Evolutionary conservation across 352 stramenopile genomes (phyloP), one percentile per base, ranked within the genome.

Genomic region (Aphanomyces stellatus): DNA sequence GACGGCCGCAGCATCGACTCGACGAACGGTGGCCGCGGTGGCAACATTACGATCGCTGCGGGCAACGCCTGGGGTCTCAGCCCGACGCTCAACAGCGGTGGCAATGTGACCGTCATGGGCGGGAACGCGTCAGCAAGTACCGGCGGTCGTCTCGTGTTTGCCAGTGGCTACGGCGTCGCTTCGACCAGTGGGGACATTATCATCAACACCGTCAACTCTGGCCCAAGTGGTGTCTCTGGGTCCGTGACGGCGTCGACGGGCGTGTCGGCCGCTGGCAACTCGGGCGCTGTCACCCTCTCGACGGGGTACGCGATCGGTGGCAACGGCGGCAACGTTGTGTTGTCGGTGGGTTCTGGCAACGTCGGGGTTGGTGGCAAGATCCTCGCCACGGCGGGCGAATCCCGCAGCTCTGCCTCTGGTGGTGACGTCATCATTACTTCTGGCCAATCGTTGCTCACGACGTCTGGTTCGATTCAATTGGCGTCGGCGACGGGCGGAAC

Each of bases 21-120:
- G 13, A 81, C 85, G 48, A 73, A 88, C 62, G 82, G 82, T 24
- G 85, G 84, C 5, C 74, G 86, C 62, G 84, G 81, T 42, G 87
- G 87, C 59, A 78, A 85, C 48, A 67, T 95, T 3, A 72, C 75
- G n/a, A 27, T 95, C 24, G 76, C 78, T 35, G 84, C 81, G 65
- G 87, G 85, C 30, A 71, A 78, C 56, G 81, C 74, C n/a, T 75
- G 72, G 31, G 84, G 85, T 51, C 75, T 74, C 33, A 82, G 66
- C 51, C 33, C 57, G 15, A 51, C 60, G n/a, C 71, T 65, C 15
- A 80, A 88, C 56, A 71, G 69, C 31, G 83, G 75, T 62, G 83
- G 83, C 51, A 79, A 78, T 35, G 71, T 88, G 53, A 74, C 42
- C 28, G 10, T 88, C 27, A 35, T 42, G 46, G 79, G 81, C 27